These are phyloP conservation scores for Solioccasus polychromus DNA, from an alignment of 768 basidiomycete species.

Conservation along the genomic window DNA sequence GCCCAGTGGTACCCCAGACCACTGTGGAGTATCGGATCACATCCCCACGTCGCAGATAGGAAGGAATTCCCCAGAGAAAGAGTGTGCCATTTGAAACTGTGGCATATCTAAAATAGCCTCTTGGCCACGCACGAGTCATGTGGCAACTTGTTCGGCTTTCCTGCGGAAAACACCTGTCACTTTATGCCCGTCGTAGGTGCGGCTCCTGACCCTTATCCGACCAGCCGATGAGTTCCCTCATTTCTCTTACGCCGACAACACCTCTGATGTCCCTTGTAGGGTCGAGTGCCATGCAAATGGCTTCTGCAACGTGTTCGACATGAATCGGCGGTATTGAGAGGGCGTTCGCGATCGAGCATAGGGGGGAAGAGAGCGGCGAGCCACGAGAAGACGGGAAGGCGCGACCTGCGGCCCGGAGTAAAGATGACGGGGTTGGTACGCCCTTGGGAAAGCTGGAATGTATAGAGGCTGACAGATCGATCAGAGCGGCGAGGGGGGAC, in stretches of 20 bases:
- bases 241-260: conserved; percentile 64
- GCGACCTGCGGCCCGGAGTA: conserved; percentile 54
- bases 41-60: conserved; percentile 22
- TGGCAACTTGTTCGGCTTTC: background rate
- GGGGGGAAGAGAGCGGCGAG: conserved; percentile 40
- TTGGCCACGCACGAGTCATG: conserved; percentile 9
- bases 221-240: conserved; percentile 80
- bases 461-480: conserved; percentile 75
- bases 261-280: conserved; percentile 51
- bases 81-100: conserved; percentile 12
- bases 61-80: conserved; percentile 9
- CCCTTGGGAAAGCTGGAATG: conserved; percentile 57
- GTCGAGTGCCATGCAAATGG: conserved; percentile 65
- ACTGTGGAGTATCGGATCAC: conserved; percentile 11
- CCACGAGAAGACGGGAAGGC: conserved; percentile 30
- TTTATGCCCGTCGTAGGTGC: conserved; percentile 16
- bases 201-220: conserved; percentile 29
- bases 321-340: conserved; percentile 88
- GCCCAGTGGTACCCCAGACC: conserved; percentile 4
- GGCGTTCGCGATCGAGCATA: conserved; percentile 73
- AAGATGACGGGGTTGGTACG: conserved; percentile 61
- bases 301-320: conserved; percentile 91
- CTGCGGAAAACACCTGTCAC: conserved; percentile 7
- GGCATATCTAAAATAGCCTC: conserved; percentile 15
- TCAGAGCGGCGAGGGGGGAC: conserved; percentile 76